Base-by-base conservation (phyloP, 306 rosid genomes). In the Luffa aegyptiaca region DNA sequence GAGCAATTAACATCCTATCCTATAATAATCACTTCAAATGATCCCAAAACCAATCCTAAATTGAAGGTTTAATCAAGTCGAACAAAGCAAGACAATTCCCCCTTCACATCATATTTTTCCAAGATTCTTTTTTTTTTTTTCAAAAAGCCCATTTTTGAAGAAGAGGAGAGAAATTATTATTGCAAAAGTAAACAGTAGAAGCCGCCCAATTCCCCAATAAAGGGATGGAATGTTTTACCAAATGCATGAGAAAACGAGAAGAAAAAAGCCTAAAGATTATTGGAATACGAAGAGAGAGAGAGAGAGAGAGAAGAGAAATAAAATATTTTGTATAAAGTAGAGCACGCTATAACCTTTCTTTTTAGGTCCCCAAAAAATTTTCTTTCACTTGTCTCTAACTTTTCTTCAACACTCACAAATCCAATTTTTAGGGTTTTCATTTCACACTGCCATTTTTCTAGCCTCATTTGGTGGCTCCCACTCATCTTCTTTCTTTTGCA, bases 261-360 rank as follows among this genome's bases (percentile, higher is more conserved):
- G 5, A 39, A 37, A 66, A 65, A 39, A 87, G 88, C 51, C 51
- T 71, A 86, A 83, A 80, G 80, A 79, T 16, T 35, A 55, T 55
- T 55, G 21, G 59, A 37, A 37, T 17, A 55, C 17, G 48, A 16
- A 9, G 75, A 45, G 52, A 68, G 64, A 69, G 82, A 53, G 69
- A 49, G 49, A 77, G 79, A 59, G 68, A 58, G 82, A 6, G n/a
- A 26, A 10, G 5, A 59, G 1, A 4, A 39, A 39, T 39, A 12
- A 51, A 51, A 11, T 14, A 16, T 52, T 14, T 6, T 89, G 90
- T 83, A 89, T 89, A 89, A 90, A 92, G 93, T 90, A 75, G 35
- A 59, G 93, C 96, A 89, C 88, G 97, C 93, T 83, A 82, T 71
- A 69, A 52, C 7, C 84, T 86, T 90, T 59, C 66, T 59, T 59